phyloP scores from a whole-genome alignment of 2,329 filamentous ascomycete species.

The Neophaeococcomyces aloes region DNA sequence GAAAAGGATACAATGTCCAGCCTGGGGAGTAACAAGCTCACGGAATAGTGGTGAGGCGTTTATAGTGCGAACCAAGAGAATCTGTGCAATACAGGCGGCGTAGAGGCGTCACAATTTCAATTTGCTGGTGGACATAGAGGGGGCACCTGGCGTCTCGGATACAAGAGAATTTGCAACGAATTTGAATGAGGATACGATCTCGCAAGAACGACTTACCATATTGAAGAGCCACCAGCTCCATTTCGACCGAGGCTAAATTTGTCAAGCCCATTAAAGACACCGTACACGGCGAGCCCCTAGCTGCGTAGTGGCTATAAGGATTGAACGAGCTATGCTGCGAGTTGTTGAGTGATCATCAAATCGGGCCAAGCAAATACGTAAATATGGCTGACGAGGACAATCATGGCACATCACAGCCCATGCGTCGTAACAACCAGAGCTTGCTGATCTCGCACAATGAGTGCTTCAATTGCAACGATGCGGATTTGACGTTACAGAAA shows the following conservation, averaged over 20 bases:
- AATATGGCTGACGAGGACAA: conserved; percentile 1
- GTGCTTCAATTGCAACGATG: neutral
- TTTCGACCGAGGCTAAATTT: conserved; percentile 1
- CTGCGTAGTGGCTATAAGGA: too few species aligned
- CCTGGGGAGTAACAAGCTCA: neutral
- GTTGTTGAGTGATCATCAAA: too few species aligned
- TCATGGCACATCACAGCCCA: neutral
- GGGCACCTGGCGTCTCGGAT: neutral
- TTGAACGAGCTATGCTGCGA: neutral
- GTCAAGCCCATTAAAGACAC: conserved; percentile 1
- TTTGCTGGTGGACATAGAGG: conserved; percentile 1
- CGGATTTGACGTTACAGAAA: neutral
- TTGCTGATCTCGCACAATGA: too few species aligned
- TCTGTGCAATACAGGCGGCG: neutral
- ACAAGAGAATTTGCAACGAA: neutral
- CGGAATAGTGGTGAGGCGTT: neutral
- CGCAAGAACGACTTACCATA: neutral
- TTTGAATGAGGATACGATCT: conserved; percentile 1
- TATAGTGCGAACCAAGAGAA: neutral
- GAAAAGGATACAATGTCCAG: too few species aligned
- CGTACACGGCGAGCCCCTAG: too few species aligned
- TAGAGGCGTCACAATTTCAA: conserved; percentile 3
- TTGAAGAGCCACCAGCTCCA: neutral
- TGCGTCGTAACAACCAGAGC: neutral
- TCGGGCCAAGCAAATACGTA: neutral